Percentiles rank a stretch among this genome's conserved stretches.
Evolutionary conservation across 1,139 yeast species (phyloP).

Genomic region (Yamadazyma siamensis): DNA sequence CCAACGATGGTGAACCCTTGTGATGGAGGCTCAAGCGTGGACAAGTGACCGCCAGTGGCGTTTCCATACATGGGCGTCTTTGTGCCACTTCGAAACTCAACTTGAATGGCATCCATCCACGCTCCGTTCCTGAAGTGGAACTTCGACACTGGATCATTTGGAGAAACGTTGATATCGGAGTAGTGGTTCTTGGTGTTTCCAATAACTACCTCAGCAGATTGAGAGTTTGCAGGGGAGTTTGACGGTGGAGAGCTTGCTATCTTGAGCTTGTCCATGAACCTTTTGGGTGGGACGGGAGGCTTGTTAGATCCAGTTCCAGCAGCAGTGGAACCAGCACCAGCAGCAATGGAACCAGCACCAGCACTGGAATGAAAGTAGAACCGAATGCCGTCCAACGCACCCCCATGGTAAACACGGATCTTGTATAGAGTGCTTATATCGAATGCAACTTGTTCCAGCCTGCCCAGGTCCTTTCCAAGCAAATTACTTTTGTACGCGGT

Average conservation of each 20-base stretch:
- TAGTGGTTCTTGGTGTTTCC: conserved; percentile 63
- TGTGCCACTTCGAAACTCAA: conserved; percentile 53
- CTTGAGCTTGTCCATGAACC: conserved; percentile 38
- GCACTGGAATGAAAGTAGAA: conserved; percentile 17
- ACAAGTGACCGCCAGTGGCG: conserved; percentile 62
- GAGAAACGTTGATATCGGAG: conserved; percentile 52
- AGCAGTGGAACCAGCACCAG: too few relatives aligned
- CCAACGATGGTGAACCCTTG: conserved; percentile 58
- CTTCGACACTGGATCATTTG: conserved; percentile 59
- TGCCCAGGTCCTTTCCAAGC: conserved; percentile 33
- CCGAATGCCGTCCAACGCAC: conserved; percentile 72
- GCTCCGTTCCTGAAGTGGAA: conserved; percentile 70
- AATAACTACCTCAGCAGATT: conserved; percentile 31
- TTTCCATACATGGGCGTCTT: conserved; percentile 57
- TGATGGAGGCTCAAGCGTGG: conserved; percentile 56
- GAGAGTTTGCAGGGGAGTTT: conserved; percentile 1
- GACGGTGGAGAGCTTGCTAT: conserved; percentile 15
- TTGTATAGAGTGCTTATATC: conserved; percentile 32
- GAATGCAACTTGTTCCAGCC: conserved; percentile 25
- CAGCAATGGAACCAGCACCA: too few relatives aligned
- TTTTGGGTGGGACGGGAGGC: conserved; percentile 49
- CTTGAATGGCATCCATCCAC: conserved; percentile 87
- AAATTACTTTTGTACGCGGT: conserved; percentile 45
- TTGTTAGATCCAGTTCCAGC: not conserved
- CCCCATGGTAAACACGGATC: conserved; percentile 66